A percentile compares a stretch with the other conserved stretches of the same genome.
Evolutionary conservation across 768 basidiomycete genomes (phyloP).

Genomic region (Pleurotus tuoliensis): DNA sequence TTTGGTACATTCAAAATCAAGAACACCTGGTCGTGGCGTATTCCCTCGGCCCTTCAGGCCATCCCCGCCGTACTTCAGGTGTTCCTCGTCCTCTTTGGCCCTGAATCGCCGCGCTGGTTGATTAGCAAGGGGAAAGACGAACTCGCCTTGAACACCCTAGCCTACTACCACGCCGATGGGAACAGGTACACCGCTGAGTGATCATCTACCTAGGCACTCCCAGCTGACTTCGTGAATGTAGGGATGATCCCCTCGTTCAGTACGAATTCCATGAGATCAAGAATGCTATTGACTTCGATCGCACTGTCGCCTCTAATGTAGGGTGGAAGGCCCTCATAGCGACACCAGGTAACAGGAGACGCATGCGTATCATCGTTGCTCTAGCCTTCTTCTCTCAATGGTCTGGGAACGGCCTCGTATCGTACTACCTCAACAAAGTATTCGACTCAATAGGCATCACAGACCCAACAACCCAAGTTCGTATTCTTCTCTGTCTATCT

Average conservation of each 20-base stretch:
- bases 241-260: constrained; percentile 51
- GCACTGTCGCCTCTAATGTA: constrained; percentile 22
- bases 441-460: constrained; percentile 43
- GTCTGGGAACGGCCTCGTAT: constrained; percentile 26
- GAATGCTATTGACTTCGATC: constrained; percentile 43
- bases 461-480: constrained; percentile 7
- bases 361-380: constrained; percentile 53
- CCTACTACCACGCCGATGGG: constrained; percentile 54
- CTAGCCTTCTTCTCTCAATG: constrained; percentile 60
- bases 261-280: constrained; percentile 55
- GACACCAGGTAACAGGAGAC: constrained; percentile 47
- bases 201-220: constrained; percentile 29
- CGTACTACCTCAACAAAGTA: constrained; percentile 59
- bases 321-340: constrained; percentile 43
- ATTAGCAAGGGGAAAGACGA: constrained; percentile 30
- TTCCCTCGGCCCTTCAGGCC: constrained; percentile 31
- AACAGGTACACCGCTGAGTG: constrained; percentile 21
- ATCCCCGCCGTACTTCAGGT: constrained; percentile 30
- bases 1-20: constrained; percentile 73
- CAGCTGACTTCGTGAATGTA: constrained; percentile 10
- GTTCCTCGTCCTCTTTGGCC: constrained; percentile 32
- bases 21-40: constrained; percentile 58
- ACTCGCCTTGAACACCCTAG: constrained; percentile 48
- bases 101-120: constrained; percentile 32
- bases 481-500: constrained; percentile 15